These are phyloP conservation scores for Leccinum rimulosum DNA, from an alignment of 768 basidiomycete species.

Conservation along the genomic window DNA sequence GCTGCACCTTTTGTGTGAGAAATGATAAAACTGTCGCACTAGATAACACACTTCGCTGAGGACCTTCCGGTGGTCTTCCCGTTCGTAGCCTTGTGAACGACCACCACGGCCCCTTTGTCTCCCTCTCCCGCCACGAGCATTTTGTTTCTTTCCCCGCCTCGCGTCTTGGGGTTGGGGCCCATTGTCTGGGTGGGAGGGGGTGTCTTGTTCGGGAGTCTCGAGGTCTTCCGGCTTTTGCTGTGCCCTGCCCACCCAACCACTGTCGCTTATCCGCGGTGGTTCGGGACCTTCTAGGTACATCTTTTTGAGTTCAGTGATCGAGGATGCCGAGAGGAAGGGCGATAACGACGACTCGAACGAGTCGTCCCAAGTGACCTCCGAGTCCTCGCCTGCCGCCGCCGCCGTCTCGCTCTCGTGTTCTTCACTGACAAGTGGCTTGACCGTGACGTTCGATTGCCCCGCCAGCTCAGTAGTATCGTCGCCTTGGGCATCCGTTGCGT, in stretches of 20 bases:
- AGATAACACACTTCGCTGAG: slow-evolving; percentile 69
- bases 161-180: slow-evolving; percentile 26
- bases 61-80: slow-evolving; percentile 72
- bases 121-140: slow-evolving; percentile 40
- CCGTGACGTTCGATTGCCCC: slow-evolving; percentile 4
- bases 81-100: slow-evolving; percentile 36
- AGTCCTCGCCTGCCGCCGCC: slow-evolving; percentile 6
- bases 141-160: slow-evolving; percentile 40
- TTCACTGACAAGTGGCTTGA: neutral
- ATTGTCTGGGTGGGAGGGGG: slow-evolving; percentile 1
- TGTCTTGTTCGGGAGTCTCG: slow-evolving; percentile 12
- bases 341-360: slow-evolving; percentile 53
- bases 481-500: slow-evolving; percentile 14
- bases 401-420: neutral
- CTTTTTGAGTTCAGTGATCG: slow-evolving; percentile 60
- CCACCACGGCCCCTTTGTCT: slow-evolving; percentile 46
- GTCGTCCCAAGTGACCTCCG: slow-evolving; percentile 62
- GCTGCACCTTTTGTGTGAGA: slow-evolving; percentile 43
- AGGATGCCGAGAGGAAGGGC: slow-evolving; percentile 60
- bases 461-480: neutral
- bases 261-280: slow-evolving; percentile 70
- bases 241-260: slow-evolving; percentile 65
- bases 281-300: slow-evolving; percentile 82
- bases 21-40: slow-evolving; percentile 7
- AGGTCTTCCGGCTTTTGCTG: slow-evolving; percentile 33